phyloP scores from a whole-genome alignment of 208 protist species.

The Tritrichomonas foetus region DNA sequence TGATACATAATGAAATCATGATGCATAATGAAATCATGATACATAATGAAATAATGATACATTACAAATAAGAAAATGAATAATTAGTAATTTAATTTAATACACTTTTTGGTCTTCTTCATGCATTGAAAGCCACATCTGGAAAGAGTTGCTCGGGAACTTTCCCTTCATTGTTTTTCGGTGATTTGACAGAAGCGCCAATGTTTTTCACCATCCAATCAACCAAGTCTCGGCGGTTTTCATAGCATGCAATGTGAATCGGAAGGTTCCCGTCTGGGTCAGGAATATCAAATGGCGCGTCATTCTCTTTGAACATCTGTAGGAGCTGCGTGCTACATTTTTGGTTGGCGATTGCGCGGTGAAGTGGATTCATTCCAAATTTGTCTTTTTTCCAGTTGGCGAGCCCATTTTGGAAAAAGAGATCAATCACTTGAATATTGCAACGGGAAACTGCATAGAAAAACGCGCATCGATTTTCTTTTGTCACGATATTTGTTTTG shows the following conservation, averaged over 20 bases:
- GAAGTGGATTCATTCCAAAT: not conserved
- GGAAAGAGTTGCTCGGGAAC: not conserved
- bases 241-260: slow-evolving; percentile 25
- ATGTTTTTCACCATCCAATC: not conserved
- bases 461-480: not conserved
- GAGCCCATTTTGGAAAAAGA: not conserved
- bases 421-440: not conserved
- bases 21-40: not conserved
- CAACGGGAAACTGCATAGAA: slow-evolving; percentile 19
- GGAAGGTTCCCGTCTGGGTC: not conserved
- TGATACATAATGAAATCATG: too few relatives aligned
- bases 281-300: not conserved
- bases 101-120: not conserved
- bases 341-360: not conserved
- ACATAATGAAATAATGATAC: not conserved
- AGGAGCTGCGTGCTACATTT: not conserved
- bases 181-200: not conserved
- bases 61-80: not conserved
- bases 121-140: not conserved
- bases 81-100: not conserved
- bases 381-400: not conserved
- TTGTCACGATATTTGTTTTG: not conserved
- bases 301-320: not conserved
- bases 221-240: not conserved
- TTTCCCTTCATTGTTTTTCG: not conserved